Base-by-base conservation (phyloP, 2,329 filamentous ascomycete genomes). In the Colletotrichum liriopes region DNA sequence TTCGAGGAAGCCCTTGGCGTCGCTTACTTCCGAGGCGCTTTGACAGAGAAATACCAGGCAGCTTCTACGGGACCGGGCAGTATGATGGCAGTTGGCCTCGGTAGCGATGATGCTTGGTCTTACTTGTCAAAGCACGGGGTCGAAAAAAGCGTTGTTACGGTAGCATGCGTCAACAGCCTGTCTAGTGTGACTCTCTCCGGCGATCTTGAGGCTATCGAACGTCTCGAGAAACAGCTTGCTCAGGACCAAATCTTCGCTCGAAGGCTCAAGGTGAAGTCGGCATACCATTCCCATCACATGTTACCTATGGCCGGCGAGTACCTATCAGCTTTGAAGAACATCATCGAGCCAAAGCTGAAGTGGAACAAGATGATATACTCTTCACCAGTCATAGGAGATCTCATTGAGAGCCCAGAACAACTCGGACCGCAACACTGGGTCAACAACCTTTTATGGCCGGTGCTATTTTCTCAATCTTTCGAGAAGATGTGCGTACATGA, bases 81-180 rank as follows among this genome's bases (percentile, higher is more conserved):
- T 58, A 83, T 83, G 81, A 76, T 81, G 41, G 80, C 81, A 6
- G 78, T 81, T n/a, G 78, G 77, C 9, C 72, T 80, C 2, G 65
- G 66, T 16, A 58, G 67, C 54, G 66, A 71, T 20, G 76, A 78
- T 14, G 73, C 72, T 5, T 63, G 45, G 55, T 32, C 59, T 3
- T 74, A 74, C 20, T 3, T 68, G 1, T 65, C 55, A 2, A 63
- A 73, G 43, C 63, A 72, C 35, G 67, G 55, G 9, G 70, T 72
- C 8, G 20, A 26, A 12, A 60, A 58, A 4, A 71, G 65, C 3
- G 70, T 71, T 0, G 78, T 80, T 2, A 74, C 74, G 2, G 76
- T 83, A n/a, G 84, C 82, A 1, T 85, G 82, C 56, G 74, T 81
- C 41, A 85, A 85, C 72, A 80, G 79, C 2, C 81, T 79, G 0